Percentiles rank a stretch among this genome's conserved stretches.
These are phyloP conservation scores for Teunomyces atbi DNA, from an alignment of 805 yeast genomes.

Conservation along the genomic window DNA sequence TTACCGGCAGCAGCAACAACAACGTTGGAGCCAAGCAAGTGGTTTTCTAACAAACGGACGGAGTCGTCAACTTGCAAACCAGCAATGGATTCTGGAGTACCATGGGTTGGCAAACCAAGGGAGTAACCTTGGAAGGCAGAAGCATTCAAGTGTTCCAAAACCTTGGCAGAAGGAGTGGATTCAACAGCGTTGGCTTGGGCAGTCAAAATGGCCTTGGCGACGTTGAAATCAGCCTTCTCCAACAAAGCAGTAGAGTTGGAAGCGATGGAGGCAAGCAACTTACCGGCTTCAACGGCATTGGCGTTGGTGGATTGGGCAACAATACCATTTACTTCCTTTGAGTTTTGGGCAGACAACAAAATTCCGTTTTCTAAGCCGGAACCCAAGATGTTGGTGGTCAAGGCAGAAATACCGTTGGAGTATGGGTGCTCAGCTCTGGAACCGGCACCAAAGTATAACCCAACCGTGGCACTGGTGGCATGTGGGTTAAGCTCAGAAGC, in stretches of 20 bases:
- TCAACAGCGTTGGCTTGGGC: slow-evolving; percentile 55
- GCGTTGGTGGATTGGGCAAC: slow-evolving; percentile 54
- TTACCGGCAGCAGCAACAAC: slow-evolving; percentile 74
- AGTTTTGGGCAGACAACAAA: slow-evolving; percentile 49
- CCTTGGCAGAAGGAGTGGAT: slow-evolving; percentile 52
- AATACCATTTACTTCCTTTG: slow-evolving; percentile 65
- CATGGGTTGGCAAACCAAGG: slow-evolving; percentile 70
- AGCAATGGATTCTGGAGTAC: slow-evolving; percentile 65
- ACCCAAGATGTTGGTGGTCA: slow-evolving; percentile 51
- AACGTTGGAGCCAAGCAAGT: slow-evolving; percentile 61
- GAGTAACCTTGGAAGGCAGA: slow-evolving; percentile 88
- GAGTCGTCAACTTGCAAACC: slow-evolving; percentile 61
- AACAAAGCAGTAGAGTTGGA: slow-evolving; percentile 36
- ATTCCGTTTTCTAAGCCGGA: slow-evolving; percentile 52
- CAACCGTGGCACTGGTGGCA: slow-evolving; percentile 59
- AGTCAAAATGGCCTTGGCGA: slow-evolving; percentile 46
- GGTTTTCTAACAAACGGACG: slow-evolving; percentile 50
- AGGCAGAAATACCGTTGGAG: slow-evolving; percentile 77
- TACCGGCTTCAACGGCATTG: slow-evolving; percentile 51
- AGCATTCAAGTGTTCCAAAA: slow-evolving; percentile 72
- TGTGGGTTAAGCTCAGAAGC: slow-evolving; percentile 64
- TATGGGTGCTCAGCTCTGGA: slow-evolving; percentile 75
- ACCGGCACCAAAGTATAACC: slow-evolving; percentile 74
- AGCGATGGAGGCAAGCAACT: slow-evolving; percentile 46
- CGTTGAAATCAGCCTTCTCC: slow-evolving; percentile 45